These are phyloP conservation scores for Leptographium flavum DNA, from an alignment of 2,329 filamentous ascomycete genomes.

Conservation along the genomic window DNA sequence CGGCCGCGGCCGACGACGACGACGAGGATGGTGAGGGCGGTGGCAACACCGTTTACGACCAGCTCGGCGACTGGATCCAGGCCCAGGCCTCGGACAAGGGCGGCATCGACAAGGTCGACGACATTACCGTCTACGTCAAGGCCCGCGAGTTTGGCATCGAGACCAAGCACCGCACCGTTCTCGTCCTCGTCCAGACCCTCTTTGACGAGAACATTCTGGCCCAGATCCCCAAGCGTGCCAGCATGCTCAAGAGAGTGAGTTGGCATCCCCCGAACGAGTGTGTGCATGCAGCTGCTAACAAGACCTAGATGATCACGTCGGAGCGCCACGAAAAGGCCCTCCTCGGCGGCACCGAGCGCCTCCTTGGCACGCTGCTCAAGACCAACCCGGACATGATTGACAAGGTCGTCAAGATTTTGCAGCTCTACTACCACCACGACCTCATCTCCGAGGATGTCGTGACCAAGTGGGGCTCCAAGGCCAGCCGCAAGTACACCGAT, in stretches of 20 bases:
- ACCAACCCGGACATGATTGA: conserved; percentile 63
- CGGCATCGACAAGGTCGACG: conserved; percentile 64
- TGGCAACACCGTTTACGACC: conserved; percentile 68
- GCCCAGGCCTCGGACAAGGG: conserved; percentile 57
- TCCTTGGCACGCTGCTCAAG: conserved; percentile 57
- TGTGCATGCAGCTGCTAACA: not conserved
- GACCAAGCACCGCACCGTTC: conserved; percentile 80
- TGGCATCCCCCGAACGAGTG: not conserved
- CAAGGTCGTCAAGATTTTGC: conserved; percentile 72
- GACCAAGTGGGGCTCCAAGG: conserved; percentile 83
- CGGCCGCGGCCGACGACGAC: conserved; percentile 57
- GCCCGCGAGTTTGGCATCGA: conserved; percentile 94
- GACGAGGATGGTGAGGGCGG: conserved; percentile 69
- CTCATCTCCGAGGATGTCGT: conserved; percentile 78
- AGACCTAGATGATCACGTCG: conserved; percentile 50
- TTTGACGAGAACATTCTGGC: conserved; percentile 83
- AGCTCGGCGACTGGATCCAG: conserved; percentile 86
- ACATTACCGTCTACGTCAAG: conserved; percentile 89
- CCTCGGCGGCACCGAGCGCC: conserved; percentile 86
- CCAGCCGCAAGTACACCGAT: conserved; percentile 97
- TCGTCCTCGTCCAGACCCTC: conserved; percentile 83
- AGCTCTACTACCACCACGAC: conserved; percentile 83
- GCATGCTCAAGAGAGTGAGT: conserved; percentile 75
- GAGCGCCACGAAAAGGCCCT: conserved; percentile 94
- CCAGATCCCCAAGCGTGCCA: conserved; percentile 72